A percentile compares a stretch with the other conserved stretches of the same genome.
These are phyloP conservation scores for Scheffersomyces parashehatae DNA, from an alignment of 1,139 yeast genomes.

Conservation along the genomic window DNA sequence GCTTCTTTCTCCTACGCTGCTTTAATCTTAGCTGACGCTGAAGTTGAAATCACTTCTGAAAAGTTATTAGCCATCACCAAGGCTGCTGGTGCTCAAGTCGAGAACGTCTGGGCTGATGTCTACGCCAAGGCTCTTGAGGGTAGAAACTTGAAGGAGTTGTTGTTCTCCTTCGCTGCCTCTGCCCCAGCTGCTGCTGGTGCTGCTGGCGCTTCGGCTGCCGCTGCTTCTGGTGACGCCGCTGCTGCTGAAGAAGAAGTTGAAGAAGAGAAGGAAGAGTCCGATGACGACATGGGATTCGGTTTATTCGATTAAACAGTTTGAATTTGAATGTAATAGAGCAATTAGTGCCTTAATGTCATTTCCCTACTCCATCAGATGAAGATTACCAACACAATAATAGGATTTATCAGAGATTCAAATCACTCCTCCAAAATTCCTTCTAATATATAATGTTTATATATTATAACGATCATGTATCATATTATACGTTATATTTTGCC, in stretches of 20 bases:
- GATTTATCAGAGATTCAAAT: too few species aligned
- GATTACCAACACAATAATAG: too few species aligned
- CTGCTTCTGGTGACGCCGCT: slow-evolving; percentile 57
- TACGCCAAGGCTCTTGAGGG: slow-evolving; percentile 80
- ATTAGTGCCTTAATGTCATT: background rate
- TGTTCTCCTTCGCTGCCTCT: slow-evolving; percentile 70
- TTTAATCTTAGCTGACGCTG: slow-evolving; percentile 83
- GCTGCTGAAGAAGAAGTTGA: slow-evolving; percentile 57
- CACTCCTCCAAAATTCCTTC: background rate
- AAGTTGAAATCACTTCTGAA: slow-evolving; percentile 74
- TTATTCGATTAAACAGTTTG: slow-evolving; percentile 62
- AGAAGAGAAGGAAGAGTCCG: slow-evolving; percentile 56
- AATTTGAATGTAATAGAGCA: background rate
- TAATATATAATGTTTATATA: slow-evolving; percentile 1
- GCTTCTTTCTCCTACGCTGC: slow-evolving; percentile 87
- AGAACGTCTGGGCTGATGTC: slow-evolving; percentile 76
- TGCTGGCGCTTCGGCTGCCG: slow-evolving; percentile 58
- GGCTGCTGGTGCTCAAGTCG: slow-evolving; percentile 50
- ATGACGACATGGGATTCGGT: slow-evolving; percentile 84
- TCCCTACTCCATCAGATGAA: background rate
- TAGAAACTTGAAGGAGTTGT: slow-evolving; percentile 73
- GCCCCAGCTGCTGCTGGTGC: slow-evolving; percentile 69
- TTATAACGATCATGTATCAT: slow-evolving; percentile 1
- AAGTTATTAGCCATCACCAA: slow-evolving; percentile 67
- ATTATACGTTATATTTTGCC: background rate